These are phyloP conservation scores for Mycena venus DNA, from an alignment of 768 basidiomycete genomes.

Conservation along the genomic window DNA sequence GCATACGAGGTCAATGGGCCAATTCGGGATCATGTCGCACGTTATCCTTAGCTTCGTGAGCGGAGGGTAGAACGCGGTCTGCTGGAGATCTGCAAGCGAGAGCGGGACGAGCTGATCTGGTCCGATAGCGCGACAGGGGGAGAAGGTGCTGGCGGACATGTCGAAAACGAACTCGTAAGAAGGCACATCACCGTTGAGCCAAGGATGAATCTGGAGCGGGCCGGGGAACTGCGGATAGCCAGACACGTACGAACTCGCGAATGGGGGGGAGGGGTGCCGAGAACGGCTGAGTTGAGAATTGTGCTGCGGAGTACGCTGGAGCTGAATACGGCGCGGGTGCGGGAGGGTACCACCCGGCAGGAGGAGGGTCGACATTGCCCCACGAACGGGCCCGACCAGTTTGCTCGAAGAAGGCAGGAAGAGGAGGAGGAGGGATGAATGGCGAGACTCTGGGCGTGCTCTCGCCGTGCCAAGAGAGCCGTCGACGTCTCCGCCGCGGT, in stretches of 20 bases:
- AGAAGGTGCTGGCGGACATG: slow-evolving; percentile 61
- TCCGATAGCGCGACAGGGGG: slow-evolving; percentile 56
- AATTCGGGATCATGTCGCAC: slow-evolving; percentile 69
- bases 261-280: slow-evolving; percentile 42
- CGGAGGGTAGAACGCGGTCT: slow-evolving; percentile 70
- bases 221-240: slow-evolving; percentile 31
- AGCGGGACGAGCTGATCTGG: slow-evolving; percentile 55
- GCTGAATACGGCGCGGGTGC: not conserved
- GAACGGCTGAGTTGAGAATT: slow-evolving; percentile 35
- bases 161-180: slow-evolving; percentile 67
- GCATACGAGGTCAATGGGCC: slow-evolving; percentile 69
- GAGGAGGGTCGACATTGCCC: slow-evolving; percentile 31
- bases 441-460: slow-evolving; percentile 31
- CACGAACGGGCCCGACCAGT: slow-evolving; percentile 43
- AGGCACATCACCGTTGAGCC: slow-evolving; percentile 65
- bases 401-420: slow-evolving; percentile 23
- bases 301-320: not conserved
- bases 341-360: not conserved
- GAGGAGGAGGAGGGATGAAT: slow-evolving; percentile 24
- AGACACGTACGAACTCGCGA: slow-evolving; percentile 28
- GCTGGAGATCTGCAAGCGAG: slow-evolving; percentile 57
- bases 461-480: slow-evolving; percentile 59
- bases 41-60: slow-evolving; percentile 68
- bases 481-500: slow-evolving; percentile 47
- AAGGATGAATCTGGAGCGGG: slow-evolving; percentile 58